Base-by-base conservation (phyloP, 805 yeast species). In the Pichia insulana region DNA sequence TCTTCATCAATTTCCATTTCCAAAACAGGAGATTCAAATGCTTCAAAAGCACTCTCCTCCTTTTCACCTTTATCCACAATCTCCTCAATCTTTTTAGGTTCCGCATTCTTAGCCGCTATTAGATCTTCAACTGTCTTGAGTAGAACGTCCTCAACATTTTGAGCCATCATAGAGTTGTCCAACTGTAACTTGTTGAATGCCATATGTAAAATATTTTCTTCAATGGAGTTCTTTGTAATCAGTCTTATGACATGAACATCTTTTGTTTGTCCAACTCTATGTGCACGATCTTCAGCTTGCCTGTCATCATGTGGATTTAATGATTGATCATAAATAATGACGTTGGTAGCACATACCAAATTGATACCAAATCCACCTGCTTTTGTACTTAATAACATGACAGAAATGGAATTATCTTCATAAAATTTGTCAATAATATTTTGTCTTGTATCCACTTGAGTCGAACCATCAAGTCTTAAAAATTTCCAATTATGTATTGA, bases 331-430 rank as follows among this genome's bases (percentile, higher is more conserved):
- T 80, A 89, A 27, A 92, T 84, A 41, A 92, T 71, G 2, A 92
- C 98, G 47, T 81, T 78, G 58, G 87, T 90, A 7, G 99, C 97
- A 57, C 95, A 92, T 1, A 95, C 92, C 54, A 92, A 71, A 57
- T 92, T 92, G 63, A 92, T 92, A 44, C 99, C 99, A 64, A 92
- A 92, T 1, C 99, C 99, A 58, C 99, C 99, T 1, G 98, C 97
- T 58, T 86, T 87, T 3, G 99, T 92, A 10, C 96, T 86, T 35
- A 92, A 67, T 39, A 92, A 68, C 55, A 92, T 90, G 3, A 92
- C 82, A 0, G 95, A 90, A 49, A 92, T 85, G 5, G 77, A 69
- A 0, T 74, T 73, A 47, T 88, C 95, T 28, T 84, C 88, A 55
- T 87, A 82, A 57, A 84, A 92, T 51, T 76, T 77, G 64, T 92